Base-by-base conservation (phyloP, 2,329 filamentous ascomycete species). In the Dactylellina drechsleri region DNA sequence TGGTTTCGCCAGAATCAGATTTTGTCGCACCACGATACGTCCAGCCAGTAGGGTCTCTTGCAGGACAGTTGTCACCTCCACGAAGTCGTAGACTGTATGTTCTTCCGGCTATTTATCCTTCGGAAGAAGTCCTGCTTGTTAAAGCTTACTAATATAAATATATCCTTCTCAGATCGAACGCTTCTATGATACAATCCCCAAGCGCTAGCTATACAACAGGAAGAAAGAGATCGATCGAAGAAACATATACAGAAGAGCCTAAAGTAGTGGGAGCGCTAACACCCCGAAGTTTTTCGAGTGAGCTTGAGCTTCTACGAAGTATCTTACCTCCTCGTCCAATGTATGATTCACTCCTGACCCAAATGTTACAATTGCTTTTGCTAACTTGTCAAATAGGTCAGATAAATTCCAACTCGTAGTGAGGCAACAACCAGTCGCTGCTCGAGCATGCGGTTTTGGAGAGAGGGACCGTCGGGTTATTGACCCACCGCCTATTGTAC, bases 391-490 rank as follows among this genome's bases (percentile, higher is more conserved):
- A 13, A 28, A 53, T 20, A 77, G 71, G 64, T 75, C 76, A 28
- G 61, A 73, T 45, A 77, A 76, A 53, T 78, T 79, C 62, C 77
- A 71, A 41, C 85, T 92, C 67, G 83, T 81, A 52, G 87, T 94
- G 76, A 89, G 92, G 58, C 92, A 95, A 81, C 91, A 94, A 79
- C 92, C 92, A 7, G 85, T 88, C 16, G 91, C 91, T 0, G 92
- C 92, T 62, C 86, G 92, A 78, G 91, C 91, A 49, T 95, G 92
- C 79, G 92, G 92, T 0, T 94, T 93, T 80, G 92, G 92, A 74
- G 92, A 94, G 82, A 86, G 91, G 77, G 92, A 95, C 80, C 87
- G 92, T 45, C 87, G 92, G 76, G 91, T 93, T 15, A 91, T 95
- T 77, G 92, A 95, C 80, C 92, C 92, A 47, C 92, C 92, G 1